A percentile compares a stretch with the other conserved stretches of the same genome.
Conservation (phyloP, 164 flowering plant species). For the Taxillus chinensis region DNA sequence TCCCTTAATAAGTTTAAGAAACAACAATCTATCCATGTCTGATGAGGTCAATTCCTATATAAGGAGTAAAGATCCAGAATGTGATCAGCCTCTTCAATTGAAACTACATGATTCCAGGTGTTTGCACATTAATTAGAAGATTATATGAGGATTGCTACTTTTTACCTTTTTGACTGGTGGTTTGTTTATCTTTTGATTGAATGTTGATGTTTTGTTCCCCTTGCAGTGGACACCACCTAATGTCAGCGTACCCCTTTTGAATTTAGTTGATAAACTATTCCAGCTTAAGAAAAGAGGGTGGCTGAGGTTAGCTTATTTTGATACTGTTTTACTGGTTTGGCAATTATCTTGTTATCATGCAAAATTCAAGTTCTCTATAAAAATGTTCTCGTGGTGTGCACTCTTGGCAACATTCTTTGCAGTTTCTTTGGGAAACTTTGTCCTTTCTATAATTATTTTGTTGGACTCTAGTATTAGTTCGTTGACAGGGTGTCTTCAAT, state of each 20-base stretch:
- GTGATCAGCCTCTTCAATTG: too few relatives aligned
- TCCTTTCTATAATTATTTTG: too few relatives aligned
- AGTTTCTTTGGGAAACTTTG: background rate
- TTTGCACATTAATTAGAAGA: background rate
- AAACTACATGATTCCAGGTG: background rate
- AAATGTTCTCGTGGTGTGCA: background rate
- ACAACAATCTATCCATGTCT: too few relatives aligned
- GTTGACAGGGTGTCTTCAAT: too few relatives aligned
- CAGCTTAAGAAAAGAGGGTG: constrained; percentile 98
- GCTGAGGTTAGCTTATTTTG: constrained; percentile 60
- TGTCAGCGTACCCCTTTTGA: constrained; percentile 81
- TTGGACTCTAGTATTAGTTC: too few relatives aligned
- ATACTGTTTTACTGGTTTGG: background rate
- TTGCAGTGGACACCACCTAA: constrained; percentile 97
- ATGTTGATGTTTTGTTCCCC: constrained; percentile 6
- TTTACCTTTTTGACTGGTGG: background rate
- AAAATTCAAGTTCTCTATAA: too few relatives aligned
- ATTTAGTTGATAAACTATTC: constrained; percentile 85
- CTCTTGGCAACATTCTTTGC: background rate
- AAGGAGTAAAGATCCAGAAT: too few relatives aligned
- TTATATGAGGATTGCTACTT: background rate
- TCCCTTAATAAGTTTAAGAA: too few relatives aligned
- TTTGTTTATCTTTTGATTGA: background rate
- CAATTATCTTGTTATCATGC: too few relatives aligned
- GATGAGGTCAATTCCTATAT: too few relatives aligned